Evolutionary conservation across 305 asterid species (phyloP), one percentile per base, ranked within the genome.

Genomic region (Fraxinus platypoda): DNA sequence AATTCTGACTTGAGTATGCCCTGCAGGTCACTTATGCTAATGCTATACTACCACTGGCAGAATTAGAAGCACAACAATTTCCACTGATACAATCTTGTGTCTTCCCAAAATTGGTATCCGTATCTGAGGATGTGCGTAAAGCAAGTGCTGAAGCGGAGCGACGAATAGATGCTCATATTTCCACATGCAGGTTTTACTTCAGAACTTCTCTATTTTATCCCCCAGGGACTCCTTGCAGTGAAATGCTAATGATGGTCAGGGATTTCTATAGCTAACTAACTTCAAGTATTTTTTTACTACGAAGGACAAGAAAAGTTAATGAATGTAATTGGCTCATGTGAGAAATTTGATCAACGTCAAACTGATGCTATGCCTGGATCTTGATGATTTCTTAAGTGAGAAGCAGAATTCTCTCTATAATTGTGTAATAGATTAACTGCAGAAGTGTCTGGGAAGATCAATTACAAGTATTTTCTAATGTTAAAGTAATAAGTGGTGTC

Each of bases 81-180:
- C 98, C 99, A 71, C 87, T 93, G 83, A 86, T 93, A 81, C 99
- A 96, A 84, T 96, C 99, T 79, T 94, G 99, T 84, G 88, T 90
- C 78, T 91, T 96, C 83, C 98, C 95, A 25, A 96, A 93, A 85
- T 84, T 92, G 86, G 93, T 96, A 66, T 91, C 98, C 68, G 71
- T 83, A 82, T 90, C 92, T 84, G 97, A 91, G 81, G 98, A 93
- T 84, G 84, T 93, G 71, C 89, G 94, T 80, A 94, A 91, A 89
- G 98, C 99, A 75, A 94, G 99, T 88, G 87, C 86, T 82, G 97
- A 94, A 86, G 97, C 99, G 52, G 99, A 96, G 90, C 86, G 88
- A 75, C 90, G 91, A 85, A 91, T 96, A 80, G 99, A 96, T 88
- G 90, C 90, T 78, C 97, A 96, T 92, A 82, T 88, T 85, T 88